Conservation (phyloP, 805 yeast species). For the Wickerhamiella bombiphila region DNA sequence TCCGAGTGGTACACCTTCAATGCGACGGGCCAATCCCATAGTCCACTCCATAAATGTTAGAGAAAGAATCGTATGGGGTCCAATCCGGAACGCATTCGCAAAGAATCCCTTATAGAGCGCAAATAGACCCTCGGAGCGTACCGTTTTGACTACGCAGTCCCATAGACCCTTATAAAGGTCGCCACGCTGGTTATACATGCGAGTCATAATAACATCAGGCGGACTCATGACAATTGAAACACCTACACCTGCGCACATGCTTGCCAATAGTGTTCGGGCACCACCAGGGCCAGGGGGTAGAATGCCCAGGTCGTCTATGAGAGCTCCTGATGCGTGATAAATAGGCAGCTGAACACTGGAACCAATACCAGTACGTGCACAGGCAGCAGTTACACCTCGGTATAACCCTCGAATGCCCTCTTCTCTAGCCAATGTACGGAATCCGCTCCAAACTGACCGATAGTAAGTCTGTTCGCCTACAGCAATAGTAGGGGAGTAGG, state of each 20-base stretch:
- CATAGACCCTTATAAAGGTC: constrained; percentile 71
- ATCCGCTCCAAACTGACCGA: constrained; percentile 51
- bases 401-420: constrained; percentile 73
- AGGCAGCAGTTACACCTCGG: constrained; percentile 90
- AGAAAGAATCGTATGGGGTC: constrained; percentile 81
- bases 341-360: constrained; percentile 91
- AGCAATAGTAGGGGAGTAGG: constrained; percentile 51
- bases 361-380: constrained; percentile 87
- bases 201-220: constrained; percentile 87
- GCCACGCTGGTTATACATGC: constrained; percentile 91
- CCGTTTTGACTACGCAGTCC: constrained; percentile 78
- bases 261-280: constrained; percentile 10
- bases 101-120: constrained; percentile 92
- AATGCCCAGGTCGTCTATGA: constrained; percentile 38
- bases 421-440: constrained; percentile 39
- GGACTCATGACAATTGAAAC: constrained; percentile 96
- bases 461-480: constrained; percentile 93
- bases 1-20: constrained; percentile 29
- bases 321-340: constrained; percentile 61
- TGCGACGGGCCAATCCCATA: constrained; percentile 40
- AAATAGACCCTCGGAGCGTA: constrained; percentile 62
- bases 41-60: constrained; percentile 94
- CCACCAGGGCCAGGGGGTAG: constrained; percentile 38
- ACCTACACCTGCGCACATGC: constrained; percentile 64
- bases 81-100: constrained; percentile 83